phyloP scores from a whole-genome alignment of 176 grass and related monocot species.

The Bolboschoenus planiculmis region DNA sequence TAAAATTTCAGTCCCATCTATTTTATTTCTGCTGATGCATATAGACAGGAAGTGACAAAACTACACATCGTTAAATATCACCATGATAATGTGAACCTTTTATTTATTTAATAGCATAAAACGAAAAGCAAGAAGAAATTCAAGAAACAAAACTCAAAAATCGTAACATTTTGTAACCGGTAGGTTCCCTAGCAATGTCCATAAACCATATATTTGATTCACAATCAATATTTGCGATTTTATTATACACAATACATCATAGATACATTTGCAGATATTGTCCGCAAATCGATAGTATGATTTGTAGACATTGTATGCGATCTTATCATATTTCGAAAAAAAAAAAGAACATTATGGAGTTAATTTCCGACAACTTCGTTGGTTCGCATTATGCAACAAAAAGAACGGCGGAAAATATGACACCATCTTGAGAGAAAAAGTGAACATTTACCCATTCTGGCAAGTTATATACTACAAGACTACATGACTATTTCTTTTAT shows the following conservation, averaged over 20 bases:
- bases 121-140: no score
- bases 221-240: not conserved
- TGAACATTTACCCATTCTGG: not conserved
- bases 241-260: not conserved
- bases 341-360: not conserved
- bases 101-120: no score
- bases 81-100: no score
- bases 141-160: no score
- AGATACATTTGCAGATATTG: not conserved
- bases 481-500: not conserved
- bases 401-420: not conserved
- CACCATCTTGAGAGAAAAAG: not conserved
- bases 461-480: slow-evolving; percentile 4
- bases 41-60: no score
- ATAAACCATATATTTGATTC: not conserved
- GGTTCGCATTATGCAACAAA: not conserved
- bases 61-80: no score
- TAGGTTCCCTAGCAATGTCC: not conserved
- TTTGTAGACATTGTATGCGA: not conserved
- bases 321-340: not conserved
- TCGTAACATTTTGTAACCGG: no score
- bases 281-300: no score
- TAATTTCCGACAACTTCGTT: no score
- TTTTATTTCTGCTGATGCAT: not conserved
- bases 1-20: not conserved